Base-by-base conservation (phyloP, 148 eudicot species). In the Persicaria tinctoria region DNA sequence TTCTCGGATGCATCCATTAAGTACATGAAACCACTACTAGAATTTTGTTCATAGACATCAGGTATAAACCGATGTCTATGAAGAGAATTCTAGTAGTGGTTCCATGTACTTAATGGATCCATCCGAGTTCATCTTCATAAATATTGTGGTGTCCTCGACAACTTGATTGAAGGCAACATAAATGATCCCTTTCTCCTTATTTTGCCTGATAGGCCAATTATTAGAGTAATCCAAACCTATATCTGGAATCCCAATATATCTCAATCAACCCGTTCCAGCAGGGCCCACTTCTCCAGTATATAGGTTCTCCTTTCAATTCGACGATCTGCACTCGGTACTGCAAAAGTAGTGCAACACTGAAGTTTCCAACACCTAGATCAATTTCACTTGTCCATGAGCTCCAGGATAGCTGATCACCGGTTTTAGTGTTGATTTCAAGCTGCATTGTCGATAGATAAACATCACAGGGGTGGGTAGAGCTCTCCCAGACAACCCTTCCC, bases 311-410 rank as follows among this genome's bases (percentile, higher is more conserved):
- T 12, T 84, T 76, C 91, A 85, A 84, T 1, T 84, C 5, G 20
- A 73, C 69, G 5, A 73, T 1, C 23, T 82, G 84, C 2, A 81
- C 85, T 32, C 78, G 49, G 1, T 1, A 14, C n/a, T 4, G 41
- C 47, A 79, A 23, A 10, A 51, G 75, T 50, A 89, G 0, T 11
- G 82, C 80, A 32, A 46, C 50, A 0, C 79, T 69, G 49, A 78
- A 88, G 53, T 77, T 75, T n/a, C 89, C 90, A 18, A 73, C 66
- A 0, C 89, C 75, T 38, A 90, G 88, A 77, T 82, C 83, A 5
- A 63, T 51, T 59, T 66, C 80, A 78, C 78, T 84, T 79, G 50
- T 84, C 89, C 89, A 86, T 18, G 87, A 84, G 46, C 32, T 80
- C 18, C 82, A 23, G 54, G 54, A 10, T 18, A 14, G 73, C 44